Base-by-base conservation (phyloP, 2,329 filamentous ascomycete species). In the Monilinia laxa region DNA sequence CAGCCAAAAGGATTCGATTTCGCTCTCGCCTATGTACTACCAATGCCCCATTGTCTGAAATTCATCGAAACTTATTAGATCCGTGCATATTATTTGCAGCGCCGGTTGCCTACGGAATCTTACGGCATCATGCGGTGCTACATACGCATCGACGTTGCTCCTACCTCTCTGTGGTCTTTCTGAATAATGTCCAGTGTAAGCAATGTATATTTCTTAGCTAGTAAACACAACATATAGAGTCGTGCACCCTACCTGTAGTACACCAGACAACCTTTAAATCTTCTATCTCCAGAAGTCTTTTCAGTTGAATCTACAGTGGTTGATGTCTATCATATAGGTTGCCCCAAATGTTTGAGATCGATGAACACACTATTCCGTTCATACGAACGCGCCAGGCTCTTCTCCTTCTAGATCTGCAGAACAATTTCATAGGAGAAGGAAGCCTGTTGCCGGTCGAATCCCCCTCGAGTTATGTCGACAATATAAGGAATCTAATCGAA, bases 361-460 rank as follows among this genome's bases (percentile, higher is more conserved):
- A 87, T 72, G 78, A 81, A 51, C 77, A 82, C 56, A 79, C 81
- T 47, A 79, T 89, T 25, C 87, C 87, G 14, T 79, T 83, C 59
- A 78, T 89, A 63, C 80, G 78, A 40, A 86, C 86, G 11, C 83
- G 87, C 62, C 86, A 85, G 78, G 94, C 92, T 1, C 82, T 99
- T 54, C 81, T 98, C 25, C 80, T 96, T 23, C 83, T 97, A 70
- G 94, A 97, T 74, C 85, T 96, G 47, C 95, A 98, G 75, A 92
- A 96, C 73, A 94, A 97, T 77, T 97, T 98, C 74, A 80, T 96
- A 67, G 83, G 86, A 9, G 79, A 85, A 1, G 83, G 86, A 62
- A 90, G 91, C 65, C 85, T 87, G 35, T 79, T 97, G 25, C 84
- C 87, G 16, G 85, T 93, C 62, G 80, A 81, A 47, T 83, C 86